Evolutionary conservation across 2,329 filamentous ascomycete species (phyloP), one percentile per base, ranked within the genome.

Genomic region (Penicillium sp.): DNA sequence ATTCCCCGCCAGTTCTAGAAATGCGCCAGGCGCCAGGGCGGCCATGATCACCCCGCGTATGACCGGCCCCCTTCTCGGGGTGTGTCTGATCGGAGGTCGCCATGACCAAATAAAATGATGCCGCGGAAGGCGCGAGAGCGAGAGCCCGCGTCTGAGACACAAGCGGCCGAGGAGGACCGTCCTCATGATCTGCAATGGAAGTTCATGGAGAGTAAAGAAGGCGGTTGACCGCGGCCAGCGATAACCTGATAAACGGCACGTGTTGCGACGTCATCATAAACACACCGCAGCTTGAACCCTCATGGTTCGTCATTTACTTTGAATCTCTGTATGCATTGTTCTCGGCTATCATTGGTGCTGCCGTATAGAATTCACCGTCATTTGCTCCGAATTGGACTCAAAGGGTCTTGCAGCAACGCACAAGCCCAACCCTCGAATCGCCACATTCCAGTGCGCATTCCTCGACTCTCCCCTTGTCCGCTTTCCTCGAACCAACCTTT

Each of bases 1-100:
- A 30, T 77, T 68, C 47, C 79, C 71, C 33, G 74, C 73, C 29
- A 83, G 66, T 39, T 77, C 69, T 26, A 84, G 73, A 47, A 83
- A 81, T 1, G 75, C 78, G 4, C 72, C 74, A 0, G 80, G 78
- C 16, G 72, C 76, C 35, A 83, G 63, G 5, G 68, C 65, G n/a
- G 71, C 69, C 39, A 67, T 54, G 3, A 71, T 42, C 13, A 70
- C 33, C 14, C 51, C 53, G 21, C 62, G 52, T 47, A 54, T 38
- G 29, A 60, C 32, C 15, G 60, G 54, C 4, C 39, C 42, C 51
- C 57, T 47, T 33, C 43, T 50, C 36, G 52, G 51, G 29, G 43
- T 26, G 33, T 29, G 43, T 46, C 45, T 45, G 21, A 35, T 29
- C 29, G 37, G 41, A 11, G 43, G 53, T 30, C 52, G 53, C 48